Percentiles rank a stretch among this genome's conserved stretches.
phyloP scores from a whole-genome alignment of 176 grass and related monocot genomes.

The Guadua angustifolia region DNA sequence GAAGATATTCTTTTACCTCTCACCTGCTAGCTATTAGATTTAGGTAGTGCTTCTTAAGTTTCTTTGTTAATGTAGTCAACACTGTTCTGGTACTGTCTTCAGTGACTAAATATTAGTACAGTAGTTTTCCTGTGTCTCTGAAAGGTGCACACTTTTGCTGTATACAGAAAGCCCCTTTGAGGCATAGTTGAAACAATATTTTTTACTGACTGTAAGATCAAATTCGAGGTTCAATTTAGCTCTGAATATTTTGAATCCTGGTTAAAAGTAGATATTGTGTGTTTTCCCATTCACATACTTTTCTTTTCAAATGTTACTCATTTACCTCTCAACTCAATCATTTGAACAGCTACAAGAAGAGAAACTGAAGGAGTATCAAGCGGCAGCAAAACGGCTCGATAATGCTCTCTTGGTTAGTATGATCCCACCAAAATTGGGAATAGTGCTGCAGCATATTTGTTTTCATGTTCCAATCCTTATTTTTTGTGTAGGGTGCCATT shows the following conservation, averaged over 20 bases:
- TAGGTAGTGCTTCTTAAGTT: neutral
- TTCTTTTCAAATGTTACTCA: constrained; percentile 32
- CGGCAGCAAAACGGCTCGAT: constrained; percentile 78
- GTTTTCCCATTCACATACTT: neutral
- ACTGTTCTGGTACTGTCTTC: neutral
- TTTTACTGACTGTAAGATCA: neutral
- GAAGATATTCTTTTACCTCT: neutral
- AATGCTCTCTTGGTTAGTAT: constrained; percentile 78
- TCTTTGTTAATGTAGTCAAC: neutral
- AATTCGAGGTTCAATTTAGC: neutral
- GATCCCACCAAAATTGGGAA: constrained; percentile 15
- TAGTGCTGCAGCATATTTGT: constrained; percentile 17
- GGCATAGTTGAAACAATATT: neutral
- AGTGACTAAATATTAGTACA: neutral
- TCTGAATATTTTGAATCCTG: neutral
- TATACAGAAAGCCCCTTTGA: neutral
- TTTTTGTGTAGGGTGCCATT: neutral
- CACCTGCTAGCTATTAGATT: neutral
- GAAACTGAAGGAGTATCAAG: constrained; percentile 78
- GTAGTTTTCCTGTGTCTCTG: neutral
- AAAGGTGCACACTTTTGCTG: neutral
- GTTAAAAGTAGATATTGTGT: neutral
- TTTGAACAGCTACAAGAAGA: constrained; percentile 60
- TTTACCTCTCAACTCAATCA: constrained; percentile 30
- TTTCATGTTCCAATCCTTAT: constrained; percentile 12